A percentile compares a stretch with the other conserved stretches of the same genome.
phyloP scores from a whole-genome alignment of 179 eudicot species.

The Beta macrorhiza region DNA sequence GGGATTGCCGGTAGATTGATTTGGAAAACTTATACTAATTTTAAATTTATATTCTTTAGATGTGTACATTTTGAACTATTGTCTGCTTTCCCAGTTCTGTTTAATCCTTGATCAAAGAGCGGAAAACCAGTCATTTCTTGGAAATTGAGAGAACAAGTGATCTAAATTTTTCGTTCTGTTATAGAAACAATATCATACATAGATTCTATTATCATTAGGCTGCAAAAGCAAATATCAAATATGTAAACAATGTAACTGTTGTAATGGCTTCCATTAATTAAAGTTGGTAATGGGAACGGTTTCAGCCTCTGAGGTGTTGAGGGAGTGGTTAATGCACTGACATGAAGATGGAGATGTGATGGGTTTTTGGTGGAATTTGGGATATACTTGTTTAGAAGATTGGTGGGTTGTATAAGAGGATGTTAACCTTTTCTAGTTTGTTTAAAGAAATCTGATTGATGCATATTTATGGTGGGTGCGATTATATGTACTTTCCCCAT shows the following conservation, averaged over 20 bases:
- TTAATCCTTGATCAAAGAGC: too few species aligned
- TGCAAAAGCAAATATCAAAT: too few species aligned
- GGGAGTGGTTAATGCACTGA: background rate
- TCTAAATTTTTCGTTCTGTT: background rate
- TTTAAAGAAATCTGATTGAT: background rate
- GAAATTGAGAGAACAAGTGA: too few species aligned
- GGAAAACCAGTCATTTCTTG: too few species aligned
- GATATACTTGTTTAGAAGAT: background rate
- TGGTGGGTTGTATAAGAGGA: background rate
- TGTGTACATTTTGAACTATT: background rate
- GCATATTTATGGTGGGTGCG: background rate
- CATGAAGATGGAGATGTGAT: background rate
- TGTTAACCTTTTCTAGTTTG: background rate
- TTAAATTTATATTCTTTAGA: background rate
- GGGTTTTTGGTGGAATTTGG: background rate
- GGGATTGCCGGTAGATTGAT: background rate
- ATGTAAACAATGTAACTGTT: background rate
- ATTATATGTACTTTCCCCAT: too few species aligned
- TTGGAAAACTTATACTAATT: background rate
- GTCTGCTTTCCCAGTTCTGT: too few species aligned
- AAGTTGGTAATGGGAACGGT: too few species aligned
- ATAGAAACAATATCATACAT: background rate
- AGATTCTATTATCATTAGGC: background rate
- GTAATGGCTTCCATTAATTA: background rate
- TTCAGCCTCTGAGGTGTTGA: background rate